Percentiles rank a stretch among this genome's conserved stretches.
Conservation (phyloP, 257 asterid genomes). For the Cordia subcordata region DNA sequence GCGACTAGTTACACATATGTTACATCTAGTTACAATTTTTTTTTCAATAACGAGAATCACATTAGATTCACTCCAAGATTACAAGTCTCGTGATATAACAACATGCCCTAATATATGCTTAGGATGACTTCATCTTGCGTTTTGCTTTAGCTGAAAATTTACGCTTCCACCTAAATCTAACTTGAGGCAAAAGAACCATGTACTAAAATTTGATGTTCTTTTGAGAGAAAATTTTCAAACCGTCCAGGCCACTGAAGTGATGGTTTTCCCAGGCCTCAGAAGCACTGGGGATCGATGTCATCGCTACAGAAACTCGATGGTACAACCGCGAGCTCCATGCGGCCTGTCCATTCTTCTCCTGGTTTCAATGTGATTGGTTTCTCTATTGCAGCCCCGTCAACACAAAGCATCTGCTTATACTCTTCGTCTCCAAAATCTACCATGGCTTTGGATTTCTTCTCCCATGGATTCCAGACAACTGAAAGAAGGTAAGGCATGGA, state of each 20-base stretch:
- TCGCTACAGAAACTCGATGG: constrained; percentile 81
- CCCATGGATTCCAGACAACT: constrained; percentile 99
- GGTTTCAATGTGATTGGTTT: constrained; percentile 66
- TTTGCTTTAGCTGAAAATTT: too few relatives aligned
- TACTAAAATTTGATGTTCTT: too few relatives aligned
- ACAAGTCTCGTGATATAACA: too few relatives aligned
- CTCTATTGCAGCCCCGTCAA: constrained; percentile 77
- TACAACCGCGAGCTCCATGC: constrained; percentile 62
- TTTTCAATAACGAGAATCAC: neutral
- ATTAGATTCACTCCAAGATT: too few relatives aligned
- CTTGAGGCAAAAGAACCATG: neutral
- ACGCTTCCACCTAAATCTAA: too few relatives aligned
- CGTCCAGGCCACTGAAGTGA: too few relatives aligned
- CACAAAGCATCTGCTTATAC: constrained; percentile 83
- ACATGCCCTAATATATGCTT: too few relatives aligned
- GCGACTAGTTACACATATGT: neutral
- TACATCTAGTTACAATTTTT: neutral
- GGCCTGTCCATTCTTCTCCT: constrained; percentile 89
- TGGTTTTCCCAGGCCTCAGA: neutral
- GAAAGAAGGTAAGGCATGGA: neutral
- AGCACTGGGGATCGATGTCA: constrained; percentile 35
- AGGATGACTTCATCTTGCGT: too few relatives aligned
- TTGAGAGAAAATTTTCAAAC: too few relatives aligned
- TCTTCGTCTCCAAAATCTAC: constrained; percentile 82
- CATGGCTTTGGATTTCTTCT: constrained; percentile 80